These are phyloP conservation scores for Fusarium mexicanum DNA, from an alignment of 2,329 filamentous ascomycete species.

Conservation along the genomic window DNA sequence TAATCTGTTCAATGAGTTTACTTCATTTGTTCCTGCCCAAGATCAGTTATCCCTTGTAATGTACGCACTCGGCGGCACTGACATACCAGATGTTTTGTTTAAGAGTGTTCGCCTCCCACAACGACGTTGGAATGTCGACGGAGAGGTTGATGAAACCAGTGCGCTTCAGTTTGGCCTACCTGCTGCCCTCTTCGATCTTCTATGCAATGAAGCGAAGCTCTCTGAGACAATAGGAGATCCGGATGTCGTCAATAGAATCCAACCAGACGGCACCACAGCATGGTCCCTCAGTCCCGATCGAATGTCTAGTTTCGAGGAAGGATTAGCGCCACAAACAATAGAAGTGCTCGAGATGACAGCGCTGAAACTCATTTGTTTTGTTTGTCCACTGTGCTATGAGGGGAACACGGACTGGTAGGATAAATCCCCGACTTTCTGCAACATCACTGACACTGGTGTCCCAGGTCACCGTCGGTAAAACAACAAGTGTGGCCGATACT, in stretches of 20 bases:
- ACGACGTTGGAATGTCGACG: constrained; percentile 34
- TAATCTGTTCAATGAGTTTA: constrained; percentile 39
- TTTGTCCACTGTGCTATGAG: constrained; percentile 43
- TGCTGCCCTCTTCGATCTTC: constrained; percentile 12
- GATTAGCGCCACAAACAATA: constrained; percentile 11
- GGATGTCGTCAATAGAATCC: neutral
- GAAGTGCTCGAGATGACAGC: constrained; percentile 28
- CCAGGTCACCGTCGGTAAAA: constrained; percentile 38
- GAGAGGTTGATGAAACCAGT: constrained; percentile 36
- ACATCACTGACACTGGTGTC: neutral
- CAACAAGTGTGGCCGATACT: constrained; percentile 40
- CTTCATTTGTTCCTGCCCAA: constrained; percentile 28
- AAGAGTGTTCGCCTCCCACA: constrained; percentile 30
- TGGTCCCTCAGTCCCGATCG: constrained; percentile 33
- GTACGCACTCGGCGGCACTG: constrained; percentile 26
- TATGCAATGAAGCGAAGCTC: constrained; percentile 26
- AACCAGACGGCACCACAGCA: constrained; percentile 16
- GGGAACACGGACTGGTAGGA: constrained; percentile 44
- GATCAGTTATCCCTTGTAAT: constrained; percentile 40
- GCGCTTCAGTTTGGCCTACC: constrained; percentile 38
- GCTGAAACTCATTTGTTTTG: constrained; percentile 41
- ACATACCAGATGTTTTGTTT: constrained; percentile 37
- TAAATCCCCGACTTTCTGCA: accelerated
- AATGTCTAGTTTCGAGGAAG: neutral
- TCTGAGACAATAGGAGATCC: neutral